Conservation (phyloP, 495 filamentous ascomycete species). For the Penicillium canariense region DNA sequence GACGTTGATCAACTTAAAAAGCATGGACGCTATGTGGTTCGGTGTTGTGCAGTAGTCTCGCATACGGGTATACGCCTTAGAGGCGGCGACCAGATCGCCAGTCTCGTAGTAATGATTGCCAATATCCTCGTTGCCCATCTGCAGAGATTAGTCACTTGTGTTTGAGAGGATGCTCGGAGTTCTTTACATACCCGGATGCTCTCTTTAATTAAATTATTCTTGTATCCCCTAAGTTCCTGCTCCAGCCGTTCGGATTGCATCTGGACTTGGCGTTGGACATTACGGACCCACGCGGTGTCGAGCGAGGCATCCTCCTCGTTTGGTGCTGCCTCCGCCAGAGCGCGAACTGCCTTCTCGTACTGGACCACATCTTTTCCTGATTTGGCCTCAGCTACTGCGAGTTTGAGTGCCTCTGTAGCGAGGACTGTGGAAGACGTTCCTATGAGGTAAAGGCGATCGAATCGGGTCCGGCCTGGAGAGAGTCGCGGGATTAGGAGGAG, state of each 20-base stretch:
- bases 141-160: slow-evolving; percentile 11
- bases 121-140: slow-evolving; percentile 79
- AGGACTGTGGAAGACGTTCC: slow-evolving; percentile 74
- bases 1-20: slow-evolving; percentile 64
- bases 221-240: slow-evolving; percentile 84
- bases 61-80: slow-evolving; percentile 70
- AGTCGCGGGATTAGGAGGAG: background rate
- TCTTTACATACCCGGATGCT: slow-evolving; percentile 74
- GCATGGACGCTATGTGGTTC: slow-evolving; percentile 70
- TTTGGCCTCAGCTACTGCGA: slow-evolving; percentile 74
- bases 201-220: slow-evolving; percentile 96
- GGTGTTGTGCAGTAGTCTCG: slow-evolving; percentile 69
- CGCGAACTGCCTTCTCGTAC: slow-evolving; percentile 68
- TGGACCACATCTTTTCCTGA: slow-evolving; percentile 66
- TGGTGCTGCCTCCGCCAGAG: slow-evolving; percentile 59
- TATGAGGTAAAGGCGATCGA: slow-evolving; percentile 78
- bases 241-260: slow-evolving; percentile 70
- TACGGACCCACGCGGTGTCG: slow-evolving; percentile 70
- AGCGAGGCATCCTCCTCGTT: slow-evolving; percentile 62
- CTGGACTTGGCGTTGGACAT: slow-evolving; percentile 59
- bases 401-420: slow-evolving; percentile 74
- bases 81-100: slow-evolving; percentile 59
- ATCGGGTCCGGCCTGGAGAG: slow-evolving; percentile 57
- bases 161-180: no score
- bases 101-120: slow-evolving; percentile 64